These are phyloP conservation scores for Tricholoma bakamatsutake DNA, from an alignment of 768 basidiomycete genomes.

Conservation along the genomic window DNA sequence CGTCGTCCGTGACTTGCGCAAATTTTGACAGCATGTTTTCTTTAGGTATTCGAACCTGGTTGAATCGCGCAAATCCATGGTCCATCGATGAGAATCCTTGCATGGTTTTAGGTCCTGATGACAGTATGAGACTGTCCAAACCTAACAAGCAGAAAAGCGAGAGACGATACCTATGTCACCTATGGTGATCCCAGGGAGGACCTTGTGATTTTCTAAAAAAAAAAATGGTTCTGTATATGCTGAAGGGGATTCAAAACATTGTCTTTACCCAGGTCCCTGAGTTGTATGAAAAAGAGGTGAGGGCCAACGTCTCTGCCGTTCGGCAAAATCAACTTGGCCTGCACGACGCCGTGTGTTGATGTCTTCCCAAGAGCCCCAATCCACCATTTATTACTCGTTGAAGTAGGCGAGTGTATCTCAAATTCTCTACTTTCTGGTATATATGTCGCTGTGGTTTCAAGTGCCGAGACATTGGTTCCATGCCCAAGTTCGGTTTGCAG, in stretches of 20 bases:
- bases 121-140: neutral
- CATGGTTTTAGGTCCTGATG: constrained; percentile 52
- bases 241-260: neutral
- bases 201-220: constrained; percentile 47
- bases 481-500: constrained; percentile 78
- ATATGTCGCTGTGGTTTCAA: constrained; percentile 78
- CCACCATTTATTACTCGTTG: constrained; percentile 83
- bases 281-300: constrained; percentile 69
- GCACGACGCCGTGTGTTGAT: constrained; percentile 70
- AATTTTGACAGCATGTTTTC: constrained; percentile 73
- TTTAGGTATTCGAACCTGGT: constrained; percentile 60
- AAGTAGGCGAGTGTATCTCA: constrained; percentile 68
- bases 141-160: neutral
- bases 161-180: constrained; percentile 59
- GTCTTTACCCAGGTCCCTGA: constrained; percentile 50
- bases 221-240: no score
- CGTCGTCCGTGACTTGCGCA: constrained; percentile 60
- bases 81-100: constrained; percentile 46
- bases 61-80: constrained; percentile 64
- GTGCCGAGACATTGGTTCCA: constrained; percentile 59
- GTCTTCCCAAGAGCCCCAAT: constrained; percentile 67
- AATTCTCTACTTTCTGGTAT: constrained; percentile 62
- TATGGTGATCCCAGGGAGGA: constrained; percentile 54
- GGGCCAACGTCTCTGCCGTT: constrained; percentile 58
- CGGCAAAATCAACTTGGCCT: constrained; percentile 67